These are phyloP conservation scores for Nannochloropsis gaditana DNA, from an alignment of 108 stramenopile species.

Conservation along the genomic window DNA sequence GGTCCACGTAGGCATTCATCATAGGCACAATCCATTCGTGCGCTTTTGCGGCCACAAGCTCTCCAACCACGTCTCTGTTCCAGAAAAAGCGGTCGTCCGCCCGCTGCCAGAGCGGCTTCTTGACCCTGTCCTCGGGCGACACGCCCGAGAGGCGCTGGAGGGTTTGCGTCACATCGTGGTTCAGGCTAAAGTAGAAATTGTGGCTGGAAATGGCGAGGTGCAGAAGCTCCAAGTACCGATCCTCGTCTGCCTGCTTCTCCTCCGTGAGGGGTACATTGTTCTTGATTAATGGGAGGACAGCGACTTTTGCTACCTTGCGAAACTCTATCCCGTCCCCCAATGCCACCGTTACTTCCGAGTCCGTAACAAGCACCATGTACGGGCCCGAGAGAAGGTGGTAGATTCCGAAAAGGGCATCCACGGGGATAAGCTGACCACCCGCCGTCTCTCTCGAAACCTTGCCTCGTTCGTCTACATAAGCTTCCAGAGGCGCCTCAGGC, in stretches of 20 bases:
- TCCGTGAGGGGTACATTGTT: slow-evolving; percentile 41
- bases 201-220: slow-evolving; percentile 44
- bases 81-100: slow-evolving; percentile 87
- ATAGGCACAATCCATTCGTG: slow-evolving; percentile 63
- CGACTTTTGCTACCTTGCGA: slow-evolving; percentile 47
- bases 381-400: slow-evolving; percentile 56
- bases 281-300: slow-evolving; percentile 46
- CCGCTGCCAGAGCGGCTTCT: slow-evolving; percentile 21
- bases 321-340: slow-evolving; percentile 37
- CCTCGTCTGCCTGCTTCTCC: slow-evolving; percentile 48
- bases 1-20: slow-evolving; percentile 80
- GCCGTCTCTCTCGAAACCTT: slow-evolving; percentile 7
- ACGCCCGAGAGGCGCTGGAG: slow-evolving; percentile 45
- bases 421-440: slow-evolving; percentile 18
- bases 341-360: slow-evolving; percentile 41
- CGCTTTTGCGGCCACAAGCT: slow-evolving; percentile 48
- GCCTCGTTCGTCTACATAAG: slow-evolving; percentile 15
- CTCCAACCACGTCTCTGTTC: slow-evolving; percentile 70
- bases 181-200: slow-evolving; percentile 55
- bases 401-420: slow-evolving; percentile 54
- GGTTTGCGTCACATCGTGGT: slow-evolving; percentile 52
- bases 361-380: slow-evolving; percentile 45
- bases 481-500: slow-evolving; percentile 1
- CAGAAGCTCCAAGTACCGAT: slow-evolving; percentile 49
- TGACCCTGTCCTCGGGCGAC: slow-evolving; percentile 33